Conservation (phyloP, 192 early-diverging fungal genomes). For the Chytriomyces sp. region DNA sequence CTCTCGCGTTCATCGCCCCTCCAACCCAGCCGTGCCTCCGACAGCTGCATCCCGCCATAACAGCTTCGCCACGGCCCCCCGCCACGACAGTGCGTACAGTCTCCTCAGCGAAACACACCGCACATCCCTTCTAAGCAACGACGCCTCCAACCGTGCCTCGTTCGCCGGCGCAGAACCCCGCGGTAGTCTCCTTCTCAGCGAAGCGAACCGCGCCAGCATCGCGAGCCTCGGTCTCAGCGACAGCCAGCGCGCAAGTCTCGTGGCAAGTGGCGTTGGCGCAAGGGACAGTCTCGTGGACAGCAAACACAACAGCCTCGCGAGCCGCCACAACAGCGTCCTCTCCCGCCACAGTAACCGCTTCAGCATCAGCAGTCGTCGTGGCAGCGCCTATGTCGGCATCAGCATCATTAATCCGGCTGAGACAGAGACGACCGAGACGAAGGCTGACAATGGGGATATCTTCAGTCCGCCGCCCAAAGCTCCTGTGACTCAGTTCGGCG, state of each 20-base stretch:
- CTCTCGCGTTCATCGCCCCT: neutral
- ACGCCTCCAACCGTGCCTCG: neutral
- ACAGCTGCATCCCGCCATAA: neutral
- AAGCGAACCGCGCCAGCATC: neutral
- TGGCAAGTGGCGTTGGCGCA: neutral
- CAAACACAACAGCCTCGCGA: neutral
- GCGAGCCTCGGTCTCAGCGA: neutral
- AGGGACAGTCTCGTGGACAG: neutral
- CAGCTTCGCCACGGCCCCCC: neutral
- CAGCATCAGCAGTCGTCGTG: conserved; percentile 11
- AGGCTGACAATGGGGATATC: neutral
- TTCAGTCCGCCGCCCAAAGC: conserved; percentile 2
- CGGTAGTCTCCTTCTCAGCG: neutral
- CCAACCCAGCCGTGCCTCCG: neutral
- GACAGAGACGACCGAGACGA: neutral
- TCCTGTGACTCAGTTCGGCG: conserved; percentile 14
- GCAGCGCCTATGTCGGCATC: conserved; percentile 7
- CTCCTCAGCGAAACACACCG: neutral
- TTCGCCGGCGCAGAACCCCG: neutral
- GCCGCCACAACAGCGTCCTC: neutral
- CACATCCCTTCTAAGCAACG: neutral
- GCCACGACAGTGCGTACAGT: neutral
- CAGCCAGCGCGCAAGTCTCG: neutral
- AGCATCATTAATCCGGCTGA: neutral
- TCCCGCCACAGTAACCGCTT: conserved; percentile 3